phyloP scores from a whole-genome alignment of 352 stramenopile genomes.

The Aphanomyces euteiches region DNA sequence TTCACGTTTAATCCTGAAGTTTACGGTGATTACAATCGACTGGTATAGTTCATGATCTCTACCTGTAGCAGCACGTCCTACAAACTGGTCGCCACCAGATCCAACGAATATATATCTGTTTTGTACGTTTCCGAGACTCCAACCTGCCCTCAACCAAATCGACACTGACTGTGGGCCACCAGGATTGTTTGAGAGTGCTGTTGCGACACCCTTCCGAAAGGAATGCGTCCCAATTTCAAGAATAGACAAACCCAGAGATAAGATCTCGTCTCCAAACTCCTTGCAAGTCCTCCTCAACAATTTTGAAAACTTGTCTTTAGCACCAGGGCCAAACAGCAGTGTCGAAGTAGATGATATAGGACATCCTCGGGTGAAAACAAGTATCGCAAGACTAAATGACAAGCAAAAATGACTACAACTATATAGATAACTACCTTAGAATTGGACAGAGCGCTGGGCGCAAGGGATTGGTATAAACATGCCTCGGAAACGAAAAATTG shows the following conservation, averaged over 20 bases:
- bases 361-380: neutral
- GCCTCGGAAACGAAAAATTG: neutral
- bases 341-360: neutral
- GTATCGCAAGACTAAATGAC: neutral
- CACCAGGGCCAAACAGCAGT: neutral
- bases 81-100: neutral
- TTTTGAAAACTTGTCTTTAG: neutral
- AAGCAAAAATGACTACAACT: neutral
- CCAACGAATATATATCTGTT: neutral
- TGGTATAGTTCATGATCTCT: conserved; percentile 6
- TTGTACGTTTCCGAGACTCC: neutral
- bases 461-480: neutral
- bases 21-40: neutral
- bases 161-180: too few species aligned
- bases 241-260: too few species aligned
- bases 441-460: neutral
- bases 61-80: conserved; percentile 5
- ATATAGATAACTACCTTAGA: neutral
- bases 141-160: neutral
- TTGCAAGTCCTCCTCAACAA: neutral
- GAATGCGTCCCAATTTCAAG: too few species aligned
- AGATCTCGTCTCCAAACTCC: too few species aligned
- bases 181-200: too few species aligned
- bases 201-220: too few species aligned
- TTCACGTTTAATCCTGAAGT: neutral